Conservation (phyloP, 805 yeast genomes). For the Barnettozyma californica region DNA sequence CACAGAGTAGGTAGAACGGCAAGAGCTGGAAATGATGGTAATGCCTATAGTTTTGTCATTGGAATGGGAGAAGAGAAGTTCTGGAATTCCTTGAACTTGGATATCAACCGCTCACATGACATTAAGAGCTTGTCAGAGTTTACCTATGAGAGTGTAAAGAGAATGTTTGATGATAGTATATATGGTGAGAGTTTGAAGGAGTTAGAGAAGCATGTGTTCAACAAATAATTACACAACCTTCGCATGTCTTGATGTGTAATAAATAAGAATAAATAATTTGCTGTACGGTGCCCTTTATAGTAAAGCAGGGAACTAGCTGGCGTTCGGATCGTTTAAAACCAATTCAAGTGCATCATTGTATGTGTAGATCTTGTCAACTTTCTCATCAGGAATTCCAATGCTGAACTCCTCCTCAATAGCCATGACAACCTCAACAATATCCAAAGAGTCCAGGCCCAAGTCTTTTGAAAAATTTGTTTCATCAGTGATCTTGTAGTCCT, state of each 20-base stretch:
- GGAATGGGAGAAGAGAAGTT: slow-evolving; percentile 72
- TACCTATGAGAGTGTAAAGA: slow-evolving; percentile 5
- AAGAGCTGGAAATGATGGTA: slow-evolving; percentile 78
- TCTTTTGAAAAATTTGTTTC: slow-evolving; percentile 57
- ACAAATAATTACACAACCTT: slow-evolving; percentile 5
- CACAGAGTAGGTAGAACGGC: slow-evolving; percentile 98
- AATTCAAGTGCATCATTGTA: slow-evolving; percentile 82
- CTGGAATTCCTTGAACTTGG: slow-evolving; percentile 50
- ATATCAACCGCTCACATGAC: slow-evolving; percentile 45
- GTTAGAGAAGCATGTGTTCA: slow-evolving; percentile 38
- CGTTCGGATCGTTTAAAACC: slow-evolving; percentile 35
- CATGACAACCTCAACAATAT: slow-evolving; percentile 66
- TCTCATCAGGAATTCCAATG: slow-evolving; percentile 69
- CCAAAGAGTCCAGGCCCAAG: slow-evolving; percentile 66
- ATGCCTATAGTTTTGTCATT: slow-evolving; percentile 64
- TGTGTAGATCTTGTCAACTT: slow-evolving; percentile 81
- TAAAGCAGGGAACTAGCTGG: slow-evolving; percentile 10
- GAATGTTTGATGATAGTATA: slow-evolving; percentile 20
- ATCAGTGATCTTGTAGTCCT: slow-evolving; percentile 25
- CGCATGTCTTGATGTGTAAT: slow-evolving; percentile 1
- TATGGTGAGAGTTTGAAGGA: slow-evolving; percentile 42
- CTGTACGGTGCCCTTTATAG: not conserved
- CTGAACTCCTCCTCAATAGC: slow-evolving; percentile 67
- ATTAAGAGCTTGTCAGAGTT: slow-evolving; percentile 30
- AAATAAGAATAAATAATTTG: slow-evolving; percentile 3